phyloP scores from a whole-genome alignment of 2,329 filamentous ascomycete species.

The Zelopaecilomyces penicillatus region DNA sequence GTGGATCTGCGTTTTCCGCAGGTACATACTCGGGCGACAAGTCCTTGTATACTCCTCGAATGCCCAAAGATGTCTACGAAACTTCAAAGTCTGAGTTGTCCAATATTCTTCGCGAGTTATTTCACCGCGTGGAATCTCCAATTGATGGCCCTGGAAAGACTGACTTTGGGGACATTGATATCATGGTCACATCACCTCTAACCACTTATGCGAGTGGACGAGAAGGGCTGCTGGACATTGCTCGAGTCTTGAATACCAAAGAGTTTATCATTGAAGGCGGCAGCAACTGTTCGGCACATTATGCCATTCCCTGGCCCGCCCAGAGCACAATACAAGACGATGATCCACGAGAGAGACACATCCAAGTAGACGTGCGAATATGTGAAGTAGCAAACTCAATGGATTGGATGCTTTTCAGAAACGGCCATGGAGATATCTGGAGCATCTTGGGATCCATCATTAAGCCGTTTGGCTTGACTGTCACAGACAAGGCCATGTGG shows the following conservation, averaged over 20 bases:
- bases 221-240: not conserved
- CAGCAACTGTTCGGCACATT: conserved; percentile 26
- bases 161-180: conserved; percentile 66
- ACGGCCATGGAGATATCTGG: conserved; percentile 65
- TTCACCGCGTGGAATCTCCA: conserved; percentile 46
- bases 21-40: conserved; percentile 23
- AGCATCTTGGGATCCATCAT: conserved; percentile 56
- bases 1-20: conserved; percentile 50
- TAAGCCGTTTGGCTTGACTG: conserved; percentile 56
- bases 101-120: conserved; percentile 41
- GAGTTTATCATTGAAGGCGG: not conserved
- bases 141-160: conserved; percentile 62
- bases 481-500: conserved; percentile 55
- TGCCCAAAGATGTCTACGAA: conserved; percentile 51
- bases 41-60: conserved; percentile 54
- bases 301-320: conserved; percentile 49
- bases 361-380: conserved; percentile 63
- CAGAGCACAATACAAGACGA: not conserved
- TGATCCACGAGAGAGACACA: conserved; percentile 23
- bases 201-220: not conserved
- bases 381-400: conserved; percentile 34
- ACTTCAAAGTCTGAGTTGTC: conserved; percentile 38
- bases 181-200: conserved; percentile 44
- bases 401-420: conserved; percentile 59
- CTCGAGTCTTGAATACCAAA: not conserved